Evolutionary conservation across 2,329 filamentous ascomycete genomes (phyloP), one percentile per base, ranked within the genome.

Genomic region (Zymoseptoria pseudotritici): DNA sequence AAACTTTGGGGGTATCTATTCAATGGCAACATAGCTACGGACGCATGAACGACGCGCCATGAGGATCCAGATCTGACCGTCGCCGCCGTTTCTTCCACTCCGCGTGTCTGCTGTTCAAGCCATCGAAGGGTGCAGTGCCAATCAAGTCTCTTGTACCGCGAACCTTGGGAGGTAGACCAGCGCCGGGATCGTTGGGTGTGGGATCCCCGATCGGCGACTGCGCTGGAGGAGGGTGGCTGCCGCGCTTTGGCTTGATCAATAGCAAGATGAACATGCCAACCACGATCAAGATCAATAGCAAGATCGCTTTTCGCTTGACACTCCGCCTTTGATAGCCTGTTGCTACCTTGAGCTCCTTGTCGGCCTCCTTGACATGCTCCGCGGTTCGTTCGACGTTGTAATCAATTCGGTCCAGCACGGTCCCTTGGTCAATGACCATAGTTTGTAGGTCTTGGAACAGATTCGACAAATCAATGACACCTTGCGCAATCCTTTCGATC

Each of bases 371-470:
- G 60, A 99, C 91, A 70, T 97, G 91, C 20, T 86, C 87, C n/a
- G 86, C 85, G 89, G 97, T 97, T 62, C 88, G 84, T 77, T 99
- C 94, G 57, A 99, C 91, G 69, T 99, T 99, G 78, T 97, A 99
- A 65, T 81, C 79, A 61, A 81, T 80, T 46, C 79, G 75, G 60
- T 81, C 79, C 10, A 81, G 71, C 71, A 81, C 76, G 58, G 74
- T 80, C 26, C 79, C 79, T 64, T 81, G 79, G 62, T 81, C 79
- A 52, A 81, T 81, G 60, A 81, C 91, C 92, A 99, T 97, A 54
- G 82, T 87, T 75, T 99, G 94, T 29, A 99, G 79, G 70, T 99
- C 94, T 63, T 95, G 90, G 79, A 99, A 99, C 55, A 99, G 90
- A 73, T 97, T 94, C 3, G 93, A 90, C 7, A 99, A 80, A 72